These are phyloP conservation scores for Solanum virginianum DNA, from an alignment of 257 asterid genomes.

Conservation along the genomic window DNA sequence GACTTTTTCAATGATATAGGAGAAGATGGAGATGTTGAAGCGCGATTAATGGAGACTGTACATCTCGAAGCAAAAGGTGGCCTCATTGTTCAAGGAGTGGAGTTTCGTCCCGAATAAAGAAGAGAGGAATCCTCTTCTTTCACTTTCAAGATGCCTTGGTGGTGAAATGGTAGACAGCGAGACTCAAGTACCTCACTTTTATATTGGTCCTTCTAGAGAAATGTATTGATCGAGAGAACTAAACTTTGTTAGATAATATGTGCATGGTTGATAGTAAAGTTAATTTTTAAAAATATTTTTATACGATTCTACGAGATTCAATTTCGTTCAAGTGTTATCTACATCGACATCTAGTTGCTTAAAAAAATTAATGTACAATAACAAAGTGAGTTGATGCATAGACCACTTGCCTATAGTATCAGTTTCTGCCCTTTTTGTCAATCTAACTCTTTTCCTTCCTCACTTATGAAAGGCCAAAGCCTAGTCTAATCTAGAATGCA, in stretches of 20 bases:
- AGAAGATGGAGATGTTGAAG: slow-evolving; percentile 23
- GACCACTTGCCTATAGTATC: neutral
- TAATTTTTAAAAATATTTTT: neutral
- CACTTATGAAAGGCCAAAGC: no score
- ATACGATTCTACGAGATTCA: neutral
- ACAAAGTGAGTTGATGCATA: neutral
- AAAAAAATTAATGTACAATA: neutral
- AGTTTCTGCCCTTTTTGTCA: neutral
- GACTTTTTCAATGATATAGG: slow-evolving; percentile 12
- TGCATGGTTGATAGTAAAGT: neutral
- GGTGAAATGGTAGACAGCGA: no score
- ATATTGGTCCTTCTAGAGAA: neutral
- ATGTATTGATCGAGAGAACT: neutral
- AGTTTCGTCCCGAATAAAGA: neutral
- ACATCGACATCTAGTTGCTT: neutral
- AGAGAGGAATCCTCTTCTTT: no score
- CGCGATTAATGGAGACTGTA: neutral
- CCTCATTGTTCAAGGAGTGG: neutral
- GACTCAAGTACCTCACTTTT: neutral
- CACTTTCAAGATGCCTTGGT: no score
- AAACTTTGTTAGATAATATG: neutral
- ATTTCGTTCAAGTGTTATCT: neutral
- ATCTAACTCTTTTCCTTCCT: no score
- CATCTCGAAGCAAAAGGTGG: neutral
- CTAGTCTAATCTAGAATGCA: neutral